Evolutionary conservation across 2,329 filamentous ascomycete genomes (phyloP), one percentile per base, ranked within the genome.

Genomic region (Fusarium sp.): DNA sequence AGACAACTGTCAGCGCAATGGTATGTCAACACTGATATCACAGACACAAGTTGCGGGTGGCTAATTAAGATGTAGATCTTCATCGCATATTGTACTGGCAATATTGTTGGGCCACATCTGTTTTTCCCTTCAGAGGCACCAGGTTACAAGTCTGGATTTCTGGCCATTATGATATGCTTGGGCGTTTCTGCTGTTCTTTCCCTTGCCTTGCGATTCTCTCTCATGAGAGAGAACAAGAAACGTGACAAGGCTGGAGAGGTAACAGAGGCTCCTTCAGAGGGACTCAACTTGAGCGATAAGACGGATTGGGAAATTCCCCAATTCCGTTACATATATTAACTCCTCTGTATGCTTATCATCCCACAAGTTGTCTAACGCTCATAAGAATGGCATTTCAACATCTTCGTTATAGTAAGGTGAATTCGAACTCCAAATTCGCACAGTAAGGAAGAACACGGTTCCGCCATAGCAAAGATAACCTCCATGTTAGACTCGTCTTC

Each of bases 11-110:
- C 10, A 35, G 29, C n/a, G 29, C 46, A 0, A 35, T 48, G 46
- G 46, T 35, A 12, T 8, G 29, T 24, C 6, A 0, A 28, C 10
- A 1, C n/a, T 8, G 5, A 1, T 6, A 5, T 13, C 5, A 2
- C 6, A 3, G 15, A 12, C 33, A 13, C 2, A 24, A 16, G 3
- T 6, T 8, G 4, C 33, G 16, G n/a, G 9, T 7, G 15, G 10
- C 47, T 39, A 4, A 50, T 15, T 15, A 12, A 2, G 20, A 18
- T 6, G 5, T 10, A 50, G 33, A 35, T 50, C 15, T 50, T 39
- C 11, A 39, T 50, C 15, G 47, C 11, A 21, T 50, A 50, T 6
- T 50, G 47, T 21, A 24, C 24, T 38, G 47, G 47, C 3, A 50
- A 28, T 21, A 50, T 50, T 3, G 3, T 50, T 5, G 33, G 33